Evolutionary conservation across 75 land plant species (phyloP).

Genomic region (Ceratopteris richardii): DNA sequence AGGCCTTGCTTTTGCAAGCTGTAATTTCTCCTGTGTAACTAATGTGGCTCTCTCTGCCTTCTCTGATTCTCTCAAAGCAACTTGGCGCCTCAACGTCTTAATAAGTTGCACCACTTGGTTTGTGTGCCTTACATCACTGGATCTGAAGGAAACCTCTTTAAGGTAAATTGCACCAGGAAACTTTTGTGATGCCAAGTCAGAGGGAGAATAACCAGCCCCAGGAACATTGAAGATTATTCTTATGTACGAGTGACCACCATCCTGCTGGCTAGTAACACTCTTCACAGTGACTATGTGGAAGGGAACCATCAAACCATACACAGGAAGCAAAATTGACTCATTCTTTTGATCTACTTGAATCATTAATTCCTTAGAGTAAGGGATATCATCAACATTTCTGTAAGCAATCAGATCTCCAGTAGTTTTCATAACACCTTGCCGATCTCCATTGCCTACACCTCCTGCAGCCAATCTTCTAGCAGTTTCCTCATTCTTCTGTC

Average conservation of each 20-base stretch:
- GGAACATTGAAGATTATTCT: slow-evolving; percentile 37
- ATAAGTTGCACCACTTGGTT: slow-evolving; percentile 79
- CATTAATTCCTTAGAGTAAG: slow-evolving; percentile 43
- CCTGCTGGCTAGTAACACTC: slow-evolving; percentile 41
- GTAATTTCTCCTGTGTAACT: slow-evolving; percentile 84
- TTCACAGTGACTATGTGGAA: slow-evolving; percentile 62
- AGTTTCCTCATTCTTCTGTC: slow-evolving; percentile 41
- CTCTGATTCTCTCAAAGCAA: slow-evolving; percentile 75
- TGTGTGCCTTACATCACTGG: slow-evolving; percentile 74
- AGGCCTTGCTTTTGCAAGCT: slow-evolving; percentile 57
- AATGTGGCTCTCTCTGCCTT: slow-evolving; percentile 93
- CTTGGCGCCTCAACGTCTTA: slow-evolving; percentile 74
- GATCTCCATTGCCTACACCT: slow-evolving; percentile 40
- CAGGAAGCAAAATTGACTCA: slow-evolving; percentile 76
- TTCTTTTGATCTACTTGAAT: slow-evolving; percentile 90
- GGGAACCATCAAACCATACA: slow-evolving; percentile 83
- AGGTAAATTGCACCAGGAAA: slow-evolving; percentile 59
- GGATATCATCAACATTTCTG: slow-evolving; percentile 43
- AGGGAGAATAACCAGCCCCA: slow-evolving; percentile 23
- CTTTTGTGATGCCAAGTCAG: slow-evolving; percentile 54
- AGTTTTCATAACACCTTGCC: slow-evolving; percentile 22
- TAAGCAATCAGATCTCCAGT: slow-evolving; percentile 30
- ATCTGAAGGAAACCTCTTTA: slow-evolving; percentile 90
- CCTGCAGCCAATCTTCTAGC: slow-evolving; percentile 35
- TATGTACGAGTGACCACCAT: slow-evolving; percentile 40